Conservation (phyloP, 2,329 filamentous ascomycete species). For the Ophiostoma pallidulum region DNA sequence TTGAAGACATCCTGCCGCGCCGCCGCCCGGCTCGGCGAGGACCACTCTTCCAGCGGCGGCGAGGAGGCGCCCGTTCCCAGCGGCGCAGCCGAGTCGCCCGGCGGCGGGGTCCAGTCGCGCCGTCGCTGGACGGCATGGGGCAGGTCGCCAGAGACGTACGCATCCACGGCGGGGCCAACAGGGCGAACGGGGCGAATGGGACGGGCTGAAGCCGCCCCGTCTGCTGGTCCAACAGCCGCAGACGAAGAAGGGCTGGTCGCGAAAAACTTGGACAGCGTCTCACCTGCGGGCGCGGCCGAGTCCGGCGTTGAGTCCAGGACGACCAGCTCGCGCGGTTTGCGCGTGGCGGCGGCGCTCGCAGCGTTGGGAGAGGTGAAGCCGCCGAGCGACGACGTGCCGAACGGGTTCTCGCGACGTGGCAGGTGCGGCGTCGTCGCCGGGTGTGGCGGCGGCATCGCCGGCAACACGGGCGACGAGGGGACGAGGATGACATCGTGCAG, state of each 20-base stretch:
- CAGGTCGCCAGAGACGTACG: conserved; percentile 5
- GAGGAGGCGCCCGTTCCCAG: conserved; percentile 25
- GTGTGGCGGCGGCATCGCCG: neutral
- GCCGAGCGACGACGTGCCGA: neutral
- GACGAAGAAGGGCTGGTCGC: neutral
- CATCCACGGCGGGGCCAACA: too few species aligned
- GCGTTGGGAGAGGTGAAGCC: neutral
- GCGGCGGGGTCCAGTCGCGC: conserved; percentile 58
- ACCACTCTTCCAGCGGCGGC: conserved; percentile 22
- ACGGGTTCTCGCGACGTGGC: neutral
- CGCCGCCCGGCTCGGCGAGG: conserved; percentile 12
- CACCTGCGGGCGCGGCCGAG: neutral
- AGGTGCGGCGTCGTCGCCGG: neutral
- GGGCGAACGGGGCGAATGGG: too few species aligned
- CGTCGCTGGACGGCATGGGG: conserved; percentile 47
- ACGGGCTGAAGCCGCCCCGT: too few species aligned
- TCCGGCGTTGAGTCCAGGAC: neutral
- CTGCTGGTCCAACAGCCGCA: too few species aligned
- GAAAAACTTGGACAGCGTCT: conserved; percentile 1
- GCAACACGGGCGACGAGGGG: conserved; percentile 10
- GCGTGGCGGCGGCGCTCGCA: neutral
- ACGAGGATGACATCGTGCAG: conserved; percentile 8
- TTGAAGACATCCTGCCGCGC: conserved; percentile 30
- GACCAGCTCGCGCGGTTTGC: neutral
- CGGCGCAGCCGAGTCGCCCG: conserved; percentile 18